A percentile compares a stretch with the other conserved stretches of the same genome.
phyloP scores from a whole-genome alignment of 805 yeast species.

The Myxozyma geophila region DNA sequence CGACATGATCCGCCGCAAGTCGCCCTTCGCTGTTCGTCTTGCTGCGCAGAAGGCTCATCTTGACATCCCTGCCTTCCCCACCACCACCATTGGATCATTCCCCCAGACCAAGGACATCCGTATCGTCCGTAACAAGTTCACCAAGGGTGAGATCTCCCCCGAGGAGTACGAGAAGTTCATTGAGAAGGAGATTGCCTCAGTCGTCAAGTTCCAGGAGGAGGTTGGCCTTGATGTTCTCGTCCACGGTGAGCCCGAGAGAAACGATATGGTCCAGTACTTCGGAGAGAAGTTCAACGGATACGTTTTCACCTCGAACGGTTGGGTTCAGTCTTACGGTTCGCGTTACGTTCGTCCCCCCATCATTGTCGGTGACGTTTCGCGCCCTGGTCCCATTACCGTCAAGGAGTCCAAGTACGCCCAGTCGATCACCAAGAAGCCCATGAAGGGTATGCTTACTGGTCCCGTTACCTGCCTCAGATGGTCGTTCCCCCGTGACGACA shows the following conservation, averaged over 20 bases:
- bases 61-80: slow-evolving; percentile 98
- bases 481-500: slow-evolving; percentile 99
- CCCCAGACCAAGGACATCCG: slow-evolving; percentile 99
- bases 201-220: slow-evolving; percentile 99
- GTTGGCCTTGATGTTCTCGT: slow-evolving; percentile 97
- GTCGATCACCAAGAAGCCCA: slow-evolving; percentile 91
- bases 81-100: slow-evolving; percentile 99
- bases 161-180: slow-evolving; percentile 96
- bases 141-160: slow-evolving; percentile 94
- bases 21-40: slow-evolving; percentile 86
- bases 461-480: slow-evolving; percentile 99
- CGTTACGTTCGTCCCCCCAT: slow-evolving; percentile 99
- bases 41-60: slow-evolving; percentile 82
- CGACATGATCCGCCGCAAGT: slow-evolving; percentile 75
- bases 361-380: slow-evolving; percentile 97
- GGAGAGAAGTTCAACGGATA: slow-evolving; percentile 99
- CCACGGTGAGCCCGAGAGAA: slow-evolving; percentile 99
- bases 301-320: slow-evolving; percentile 98
- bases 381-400: slow-evolving; percentile 98
- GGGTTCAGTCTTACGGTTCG: slow-evolving; percentile 99
- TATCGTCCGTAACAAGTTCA: slow-evolving; percentile 96
- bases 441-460: slow-evolving; percentile 99
- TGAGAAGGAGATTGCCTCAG: slow-evolving; percentile 93
- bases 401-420: slow-evolving; percentile 99
- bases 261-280: slow-evolving; percentile 99